Base-by-base conservation (phyloP, 2,329 filamentous ascomycete species). In the Hymenoscyphus fraxineus region DNA sequence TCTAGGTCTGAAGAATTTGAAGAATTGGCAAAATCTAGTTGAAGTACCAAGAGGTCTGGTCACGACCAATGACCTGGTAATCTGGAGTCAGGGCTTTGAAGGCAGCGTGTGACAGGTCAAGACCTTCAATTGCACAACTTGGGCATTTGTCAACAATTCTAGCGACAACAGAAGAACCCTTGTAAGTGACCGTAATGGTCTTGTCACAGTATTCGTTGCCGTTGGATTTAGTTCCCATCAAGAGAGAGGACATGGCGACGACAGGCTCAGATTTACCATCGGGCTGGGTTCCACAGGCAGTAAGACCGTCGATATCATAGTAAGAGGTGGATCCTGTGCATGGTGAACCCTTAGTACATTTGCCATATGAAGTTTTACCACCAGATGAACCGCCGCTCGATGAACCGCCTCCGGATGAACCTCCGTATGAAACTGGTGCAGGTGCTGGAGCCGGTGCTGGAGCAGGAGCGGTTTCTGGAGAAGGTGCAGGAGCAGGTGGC, bases 141-240 rank as follows among this genome's bases (percentile, higher is more conserved):
- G 85, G 84, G 81, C 91, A 95, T 80, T 91, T 92, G 80, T 95
- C 91, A 61, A 83, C 83, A 66, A 93, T 85, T 3, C 71, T 82
- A 66, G 86, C 90, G 2, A 76, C 80, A 70, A 80, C 75, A 1
- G 81, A 82, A 75, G 84, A 83, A 75, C 89, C 89, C 59, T 82
- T 80, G 78, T 93, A 85, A 69, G 82, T 87, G 73, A 93, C 83
- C 68, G 83, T 88, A 73, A 93, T 84, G 59, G 78, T 85, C 79
- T 86, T 83, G 75, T 86, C 87, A 77, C 92, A 95, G 75, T 86
- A 83, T 58, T 85, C 83, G 81, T 93, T 91, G 70, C 76, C 79
- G 79, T 91, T 92, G 72, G 87, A 88, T 2, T 39, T 19, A 13
- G 47, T 6, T 4, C 47, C 60, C 86, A 93, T 92, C 73, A 91